phyloP scores from a whole-genome alignment of 352 stramenopile species.

The Phytophthora podocarpi region DNA sequence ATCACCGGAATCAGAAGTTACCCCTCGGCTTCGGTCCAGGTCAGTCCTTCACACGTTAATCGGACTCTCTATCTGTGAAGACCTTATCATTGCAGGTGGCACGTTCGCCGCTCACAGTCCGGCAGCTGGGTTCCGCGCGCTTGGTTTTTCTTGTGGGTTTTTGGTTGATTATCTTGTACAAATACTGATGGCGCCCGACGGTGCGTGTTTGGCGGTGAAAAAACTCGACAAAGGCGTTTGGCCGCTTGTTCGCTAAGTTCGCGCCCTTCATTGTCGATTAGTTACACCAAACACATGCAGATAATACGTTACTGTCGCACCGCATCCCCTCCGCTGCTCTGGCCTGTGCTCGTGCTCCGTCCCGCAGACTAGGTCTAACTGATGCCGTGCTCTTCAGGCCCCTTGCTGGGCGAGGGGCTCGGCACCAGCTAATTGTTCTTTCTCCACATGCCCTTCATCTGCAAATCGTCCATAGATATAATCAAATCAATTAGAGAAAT shows the following conservation, averaged over 20 bases:
- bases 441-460: conserved; percentile 85
- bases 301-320: conserved; percentile 54
- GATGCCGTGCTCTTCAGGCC: conserved; percentile 20
- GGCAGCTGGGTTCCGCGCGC: conserved; percentile 20
- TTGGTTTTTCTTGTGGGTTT: conserved; percentile 42
- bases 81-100: conserved; percentile 12
- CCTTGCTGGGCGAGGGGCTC: conserved; percentile 4
- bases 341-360: conserved; percentile 29
- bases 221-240: conserved; percentile 25
- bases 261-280: conserved; percentile 39
- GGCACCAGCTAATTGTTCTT: conserved; percentile 73
- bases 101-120: conserved; percentile 10
- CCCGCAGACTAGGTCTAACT: conserved; percentile 40
- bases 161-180: conserved; percentile 54
- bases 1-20: conserved; percentile 37
- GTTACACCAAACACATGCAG: conserved; percentile 48
- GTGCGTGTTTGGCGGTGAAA: conserved; percentile 30
- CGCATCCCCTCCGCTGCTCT: conserved; percentile 33
- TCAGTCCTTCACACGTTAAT: conserved; percentile 18
- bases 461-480: background rate
- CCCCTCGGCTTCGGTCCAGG: conserved; percentile 35
- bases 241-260: conserved; percentile 24
- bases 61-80: conserved; percentile 39
- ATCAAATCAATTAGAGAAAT: conserved; percentile 15
- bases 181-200: conserved; percentile 37